A percentile compares a stretch with the other conserved stretches of the same genome.
Evolutionary conservation across 768 basidiomycete species (phyloP).

Genomic region (Cubamyces lactineus): DNA sequence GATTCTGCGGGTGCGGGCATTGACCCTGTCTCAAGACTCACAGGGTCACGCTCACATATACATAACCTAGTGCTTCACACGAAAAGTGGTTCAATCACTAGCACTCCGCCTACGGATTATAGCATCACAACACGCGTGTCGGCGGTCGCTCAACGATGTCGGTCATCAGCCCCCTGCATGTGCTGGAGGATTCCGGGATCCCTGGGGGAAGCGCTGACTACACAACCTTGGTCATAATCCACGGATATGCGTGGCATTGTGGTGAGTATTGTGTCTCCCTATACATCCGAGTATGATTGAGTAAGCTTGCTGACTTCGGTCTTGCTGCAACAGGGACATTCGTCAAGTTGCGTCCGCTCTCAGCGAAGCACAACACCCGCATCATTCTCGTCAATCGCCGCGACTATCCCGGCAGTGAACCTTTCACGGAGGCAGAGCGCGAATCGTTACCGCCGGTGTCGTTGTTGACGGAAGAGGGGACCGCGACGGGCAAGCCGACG

Average conservation of each 20-base stretch:
- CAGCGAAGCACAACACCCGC: slow-evolving; percentile 24
- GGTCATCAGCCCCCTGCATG: not conserved
- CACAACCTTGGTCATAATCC: slow-evolving; percentile 28
- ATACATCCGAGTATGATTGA: not conserved
- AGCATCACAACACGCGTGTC: too few species aligned
- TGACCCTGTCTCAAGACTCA: too few species aligned
- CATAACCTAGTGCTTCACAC: not conserved
- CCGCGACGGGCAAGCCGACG: not conserved
- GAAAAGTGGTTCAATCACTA: not conserved
- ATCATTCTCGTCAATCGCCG: slow-evolving; percentile 31
- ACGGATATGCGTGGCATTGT: slow-evolving; percentile 27
- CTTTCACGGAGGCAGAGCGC: slow-evolving; percentile 23
- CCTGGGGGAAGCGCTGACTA: slow-evolving; percentile 23
- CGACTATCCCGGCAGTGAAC: slow-evolving; percentile 31
- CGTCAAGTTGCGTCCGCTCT: slow-evolving; percentile 18
- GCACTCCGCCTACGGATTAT: too few species aligned
- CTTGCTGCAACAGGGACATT: slow-evolving; percentile 8
- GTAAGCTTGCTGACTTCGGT: too few species aligned
- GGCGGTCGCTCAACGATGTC: not conserved
- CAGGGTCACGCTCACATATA: not conserved
- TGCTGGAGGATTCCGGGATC: slow-evolving; percentile 27
- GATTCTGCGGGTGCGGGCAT: too few species aligned
- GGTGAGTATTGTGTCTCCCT: slow-evolving; percentile 13
- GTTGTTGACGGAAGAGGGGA: not conserved
- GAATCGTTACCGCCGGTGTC: not conserved